A percentile compares a stretch with the other conserved stretches of the same genome.
These are phyloP conservation scores for Endothia cerciana DNA, from an alignment of 2,329 filamentous ascomycete species.

Conservation along the genomic window DNA sequence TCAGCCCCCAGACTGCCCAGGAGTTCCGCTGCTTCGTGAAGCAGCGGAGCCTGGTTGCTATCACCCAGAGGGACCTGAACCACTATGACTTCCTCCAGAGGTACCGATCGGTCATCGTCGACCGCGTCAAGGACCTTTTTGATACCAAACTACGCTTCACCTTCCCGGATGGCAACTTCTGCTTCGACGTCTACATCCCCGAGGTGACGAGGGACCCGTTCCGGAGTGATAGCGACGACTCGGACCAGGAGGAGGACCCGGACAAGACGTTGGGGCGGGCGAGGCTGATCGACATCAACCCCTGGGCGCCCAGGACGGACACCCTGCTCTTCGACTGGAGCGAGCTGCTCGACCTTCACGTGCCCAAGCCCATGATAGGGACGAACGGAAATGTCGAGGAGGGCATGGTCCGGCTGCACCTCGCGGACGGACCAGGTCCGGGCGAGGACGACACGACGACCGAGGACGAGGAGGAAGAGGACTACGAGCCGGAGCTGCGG, in stretches of 20 bases:
- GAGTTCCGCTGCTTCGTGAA: conserved; percentile 98
- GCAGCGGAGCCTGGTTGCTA: conserved; percentile 75
- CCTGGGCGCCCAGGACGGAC: conserved; percentile 90
- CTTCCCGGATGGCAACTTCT: conserved; percentile 83
- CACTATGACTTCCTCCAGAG: conserved; percentile 79
- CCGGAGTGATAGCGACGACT: conserved; percentile 42
- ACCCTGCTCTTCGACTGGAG: conserved; percentile 87
- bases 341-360: conserved; percentile 76
- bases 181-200: conserved; percentile 92
- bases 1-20: conserved; percentile 84
- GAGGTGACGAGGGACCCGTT: conserved; percentile 45
- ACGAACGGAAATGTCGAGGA: conserved; percentile 36
- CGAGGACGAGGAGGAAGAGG: conserved; percentile 46
- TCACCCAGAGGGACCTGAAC: conserved; percentile 89
- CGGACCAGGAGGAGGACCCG: conserved; percentile 48
- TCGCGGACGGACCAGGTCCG: conserved; percentile 36
- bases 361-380: conserved; percentile 62
- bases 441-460: conserved; percentile 42
- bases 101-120: conserved; percentile 67
- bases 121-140: conserved; percentile 78
- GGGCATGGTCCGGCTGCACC: conserved; percentile 25
- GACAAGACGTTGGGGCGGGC: conserved; percentile 68
- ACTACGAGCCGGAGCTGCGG: conserved; percentile 76
- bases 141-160: conserved; percentile 71
- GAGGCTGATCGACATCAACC: conserved; percentile 91